These are phyloP conservation scores for Suillus tomentosus DNA, from an alignment of 768 basidiomycete genomes.

Conservation along the genomic window DNA sequence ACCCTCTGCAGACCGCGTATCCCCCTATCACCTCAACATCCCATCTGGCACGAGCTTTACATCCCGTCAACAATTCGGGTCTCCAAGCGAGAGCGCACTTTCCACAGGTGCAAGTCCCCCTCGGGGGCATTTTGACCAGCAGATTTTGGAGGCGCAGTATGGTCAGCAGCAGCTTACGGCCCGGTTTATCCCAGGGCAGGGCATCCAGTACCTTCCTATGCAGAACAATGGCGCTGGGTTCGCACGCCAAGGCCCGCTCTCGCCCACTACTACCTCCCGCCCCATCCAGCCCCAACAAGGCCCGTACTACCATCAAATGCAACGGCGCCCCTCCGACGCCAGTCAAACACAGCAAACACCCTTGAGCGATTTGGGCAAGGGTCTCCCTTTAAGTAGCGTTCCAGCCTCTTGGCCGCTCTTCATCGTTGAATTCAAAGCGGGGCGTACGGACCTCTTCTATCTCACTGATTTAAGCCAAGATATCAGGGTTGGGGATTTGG, in stretches of 20 bases:
- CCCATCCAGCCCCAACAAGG: conserved; percentile 32
- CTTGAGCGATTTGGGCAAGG: conserved; percentile 75
- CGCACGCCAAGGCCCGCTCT: conserved; percentile 51
- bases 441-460: conserved; percentile 94
- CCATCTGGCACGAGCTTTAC: conserved; percentile 45
- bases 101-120: conserved; percentile 55
- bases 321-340: conserved; percentile 45
- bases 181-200: conserved; percentile 65
- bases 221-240: conserved; percentile 36
- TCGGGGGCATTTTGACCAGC: conserved; percentile 47
- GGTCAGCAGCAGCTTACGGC: conserved; percentile 46
- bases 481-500: conserved; percentile 85
- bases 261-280: conserved; percentile 42
- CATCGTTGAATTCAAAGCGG: conserved; percentile 98
- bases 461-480: conserved; percentile 65
- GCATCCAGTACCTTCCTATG: conserved; percentile 57
- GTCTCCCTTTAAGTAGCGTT: conserved; percentile 83
- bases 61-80: conserved; percentile 52
- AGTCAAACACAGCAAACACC: conserved; percentile 19
- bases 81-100: conserved; percentile 63
- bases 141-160: conserved; percentile 40
- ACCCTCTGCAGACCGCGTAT: conserved; percentile 50
- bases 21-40: conserved; percentile 63
- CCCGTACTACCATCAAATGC: conserved; percentile 33
- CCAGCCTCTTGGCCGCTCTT: conserved; percentile 86